These are phyloP conservation scores for Phylloporus arenicola DNA, from an alignment of 768 basidiomycete genomes.

Conservation along the genomic window DNA sequence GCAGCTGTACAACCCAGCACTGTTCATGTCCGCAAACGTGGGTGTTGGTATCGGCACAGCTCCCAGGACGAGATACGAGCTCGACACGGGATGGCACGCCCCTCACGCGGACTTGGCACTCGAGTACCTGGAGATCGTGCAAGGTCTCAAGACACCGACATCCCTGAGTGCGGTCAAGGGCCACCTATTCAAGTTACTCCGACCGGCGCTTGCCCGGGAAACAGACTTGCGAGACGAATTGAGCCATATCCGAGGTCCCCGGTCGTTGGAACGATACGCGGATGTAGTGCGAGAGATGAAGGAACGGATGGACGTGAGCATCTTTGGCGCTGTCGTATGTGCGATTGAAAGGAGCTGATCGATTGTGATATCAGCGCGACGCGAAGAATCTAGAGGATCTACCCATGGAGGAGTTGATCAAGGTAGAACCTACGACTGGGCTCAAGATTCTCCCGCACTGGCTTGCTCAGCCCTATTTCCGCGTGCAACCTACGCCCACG, in stretches of 20 bases:
- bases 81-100: slow-evolving; percentile 46
- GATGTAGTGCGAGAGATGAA: slow-evolving; percentile 58
- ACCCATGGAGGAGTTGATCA: slow-evolving; percentile 34
- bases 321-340: background rate
- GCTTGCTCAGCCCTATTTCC: slow-evolving; percentile 67
- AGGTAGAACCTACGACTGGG: slow-evolving; percentile 42
- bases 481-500: background rate
- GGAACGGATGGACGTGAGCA: slow-evolving; percentile 48
- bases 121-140: slow-evolving; percentile 83
- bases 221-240: slow-evolving; percentile 70
- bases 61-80: slow-evolving; percentile 12
- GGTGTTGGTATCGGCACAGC: slow-evolving; percentile 6
- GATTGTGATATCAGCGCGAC: slow-evolving; percentile 37
- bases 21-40: slow-evolving; percentile 47
- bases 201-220: slow-evolving; percentile 63
- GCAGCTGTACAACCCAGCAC: slow-evolving; percentile 84
- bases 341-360: background rate
- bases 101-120: slow-evolving; percentile 64
- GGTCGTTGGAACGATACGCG: slow-evolving; percentile 35
- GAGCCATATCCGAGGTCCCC: slow-evolving; percentile 41
- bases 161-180: slow-evolving; percentile 75
- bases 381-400: slow-evolving; percentile 32
- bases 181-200: slow-evolving; percentile 89
- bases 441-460: slow-evolving; percentile 58
- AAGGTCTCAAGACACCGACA: slow-evolving; percentile 56